Evolutionary conservation across 2,329 filamentous ascomycete genomes (phyloP).

Genomic region (Didymella glomerata): DNA sequence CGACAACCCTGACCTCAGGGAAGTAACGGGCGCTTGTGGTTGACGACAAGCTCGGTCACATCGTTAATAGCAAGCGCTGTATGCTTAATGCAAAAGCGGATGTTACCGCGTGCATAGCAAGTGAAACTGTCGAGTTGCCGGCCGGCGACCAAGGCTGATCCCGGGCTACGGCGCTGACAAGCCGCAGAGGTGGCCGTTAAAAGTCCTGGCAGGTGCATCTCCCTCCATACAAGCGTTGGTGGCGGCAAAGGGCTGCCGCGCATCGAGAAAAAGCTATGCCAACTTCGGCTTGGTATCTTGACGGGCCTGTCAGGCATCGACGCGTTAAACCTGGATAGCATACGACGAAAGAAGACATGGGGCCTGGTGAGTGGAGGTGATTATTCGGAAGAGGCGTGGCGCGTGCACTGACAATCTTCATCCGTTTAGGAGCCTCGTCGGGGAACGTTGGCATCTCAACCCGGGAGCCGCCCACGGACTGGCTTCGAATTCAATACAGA

Average conservation of each 20-base stretch:
- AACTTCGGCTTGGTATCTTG: constrained; percentile 35
- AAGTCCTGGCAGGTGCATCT: constrained; percentile 26
- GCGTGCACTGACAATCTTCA: constrained; percentile 35
- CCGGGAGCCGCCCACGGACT: constrained; percentile 30
- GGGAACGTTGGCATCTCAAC: constrained; percentile 31
- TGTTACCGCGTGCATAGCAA: constrained; percentile 13
- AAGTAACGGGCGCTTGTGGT: constrained; percentile 32
- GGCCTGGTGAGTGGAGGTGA: constrained; percentile 30
- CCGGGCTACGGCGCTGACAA: constrained; percentile 25
- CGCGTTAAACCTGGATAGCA: constrained; percentile 28
- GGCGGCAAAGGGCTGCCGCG: constrained; percentile 37
- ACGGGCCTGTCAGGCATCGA: constrained; percentile 37
- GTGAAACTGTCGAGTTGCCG: constrained; percentile 10
- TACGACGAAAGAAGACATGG: constrained; percentile 30
- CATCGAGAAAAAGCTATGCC: constrained; percentile 37
- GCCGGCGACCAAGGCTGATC: constrained; percentile 13
- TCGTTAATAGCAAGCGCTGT: constrained; percentile 5
- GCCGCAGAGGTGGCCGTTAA: constrained; percentile 29
- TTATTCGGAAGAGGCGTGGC: constrained; percentile 28
- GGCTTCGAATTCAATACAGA: constrained; percentile 19
- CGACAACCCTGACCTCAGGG: constrained; percentile 38
- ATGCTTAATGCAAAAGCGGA: constrained; percentile 19
- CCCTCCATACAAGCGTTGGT: constrained; percentile 41
- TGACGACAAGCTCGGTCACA: constrained; percentile 16
- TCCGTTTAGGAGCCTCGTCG: constrained; percentile 30